Evolutionary conservation across 768 basidiomycete species (phyloP), one percentile per base, ranked within the genome.

Genomic region (Amanita brunnescens): DNA sequence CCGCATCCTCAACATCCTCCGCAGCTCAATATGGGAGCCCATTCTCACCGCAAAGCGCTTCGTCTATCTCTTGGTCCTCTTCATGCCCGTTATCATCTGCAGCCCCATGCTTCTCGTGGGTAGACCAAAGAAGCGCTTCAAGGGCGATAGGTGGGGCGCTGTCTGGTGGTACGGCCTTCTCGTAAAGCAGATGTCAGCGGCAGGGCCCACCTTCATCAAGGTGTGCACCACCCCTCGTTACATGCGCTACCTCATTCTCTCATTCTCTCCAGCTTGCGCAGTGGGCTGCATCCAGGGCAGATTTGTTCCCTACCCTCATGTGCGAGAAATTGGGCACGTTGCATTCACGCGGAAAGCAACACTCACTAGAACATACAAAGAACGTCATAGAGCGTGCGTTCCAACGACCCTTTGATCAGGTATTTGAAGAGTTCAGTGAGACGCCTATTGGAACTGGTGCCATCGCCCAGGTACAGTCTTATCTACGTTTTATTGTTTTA

Each of bases 191-290:
- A 98, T 99, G 96, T 85, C 94, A 67, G 73, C 82, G 5, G 95
- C 95, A 7, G 96, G 96, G 1, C 96, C 96, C 13, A 95, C 94
- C 0, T 98, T 98, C 66, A 90, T 90, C 66, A 99, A 99, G 81
- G 91, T 88, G 59, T 50, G 70, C 35, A 20, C 16, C 29, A 26
- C 14, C n/a, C 20, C 14, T 38, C 34, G 38, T 26, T 34, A 55
- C 10, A 50, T n/a, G 41, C 35, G 30, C 54, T 12, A 42, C 41
- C 48, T 61, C 32, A 62, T 48, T 49, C 53, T 48, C 42, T 57
- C n/a, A n/a, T n/a, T n/a, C 37, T 35, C 38, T 48, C 18, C 63
- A 94, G 92, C 78, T 99, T 50, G 88, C 92, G 4, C 96, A 99
- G 78, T 99, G 96, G 96, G 96, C 96, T 6, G 96, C 87, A 12